Percentiles rank a stretch among this genome's conserved stretches.
Conservation (phyloP, 345 rosid genomes). For the Odontarrhena argentea region DNA sequence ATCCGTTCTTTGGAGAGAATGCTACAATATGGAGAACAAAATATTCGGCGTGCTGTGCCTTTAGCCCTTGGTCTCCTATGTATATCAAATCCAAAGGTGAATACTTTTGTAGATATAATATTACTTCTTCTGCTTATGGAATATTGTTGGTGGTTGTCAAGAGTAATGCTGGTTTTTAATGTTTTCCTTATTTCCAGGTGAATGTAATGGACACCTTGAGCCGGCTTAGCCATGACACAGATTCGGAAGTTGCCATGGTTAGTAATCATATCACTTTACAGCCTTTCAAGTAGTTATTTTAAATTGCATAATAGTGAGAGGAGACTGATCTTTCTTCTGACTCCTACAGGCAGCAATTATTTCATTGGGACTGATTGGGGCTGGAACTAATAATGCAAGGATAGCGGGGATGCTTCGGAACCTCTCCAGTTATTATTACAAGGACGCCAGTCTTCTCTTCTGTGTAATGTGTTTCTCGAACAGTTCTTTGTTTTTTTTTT, state of each 20-base stretch:
- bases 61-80: slow-evolving; percentile 97
- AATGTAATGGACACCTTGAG: slow-evolving; percentile 97
- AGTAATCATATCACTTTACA: slow-evolving; percentile 31
- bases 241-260: slow-evolving; percentile 98
- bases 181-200: slow-evolving; percentile 52
- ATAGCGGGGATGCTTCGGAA: slow-evolving; percentile 98
- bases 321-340: slow-evolving; percentile 31
- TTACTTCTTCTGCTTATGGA: slow-evolving; percentile 17
- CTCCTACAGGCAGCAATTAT: slow-evolving; percentile 80
- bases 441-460: slow-evolving; percentile 85
- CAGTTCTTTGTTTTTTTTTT: not conserved
- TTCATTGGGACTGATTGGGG: slow-evolving; percentile 91
- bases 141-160: slow-evolving; percentile 6
- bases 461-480: slow-evolving; percentile 59
- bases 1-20: slow-evolving; percentile 93
- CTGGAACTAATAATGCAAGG: slow-evolving; percentile 97
- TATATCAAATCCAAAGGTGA: slow-evolving; percentile 93
- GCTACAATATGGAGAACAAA: slow-evolving; percentile 93
- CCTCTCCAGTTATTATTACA: slow-evolving; percentile 93
- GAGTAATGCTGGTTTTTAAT: slow-evolving; percentile 12
- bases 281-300: not conserved
- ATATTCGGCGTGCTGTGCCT: slow-evolving; percentile 91
- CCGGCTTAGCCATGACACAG: slow-evolving; percentile 96
- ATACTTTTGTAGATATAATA: slow-evolving; percentile 24
- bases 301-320: not conserved